phyloP scores from a whole-genome alignment of 192 early-diverging fungal species.

The Coemansia sp. region DNA sequence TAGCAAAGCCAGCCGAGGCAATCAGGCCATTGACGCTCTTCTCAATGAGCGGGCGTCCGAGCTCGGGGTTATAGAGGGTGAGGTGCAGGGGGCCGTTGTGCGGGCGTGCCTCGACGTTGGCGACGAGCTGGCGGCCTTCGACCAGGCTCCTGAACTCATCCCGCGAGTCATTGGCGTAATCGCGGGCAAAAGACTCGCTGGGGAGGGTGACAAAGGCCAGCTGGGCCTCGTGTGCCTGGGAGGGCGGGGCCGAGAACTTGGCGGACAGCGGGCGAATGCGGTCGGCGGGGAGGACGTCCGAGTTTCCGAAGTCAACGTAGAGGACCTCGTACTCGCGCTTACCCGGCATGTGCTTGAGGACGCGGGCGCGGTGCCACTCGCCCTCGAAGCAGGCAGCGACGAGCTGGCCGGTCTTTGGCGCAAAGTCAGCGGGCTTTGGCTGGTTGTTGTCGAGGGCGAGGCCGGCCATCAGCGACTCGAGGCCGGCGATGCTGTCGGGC shows the following conservation, averaged over 20 bases:
- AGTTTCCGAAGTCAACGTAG: constrained; percentile 97
- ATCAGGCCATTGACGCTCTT: constrained; percentile 69
- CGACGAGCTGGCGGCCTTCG: constrained; percentile 65
- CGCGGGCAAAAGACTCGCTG: constrained; percentile 53
- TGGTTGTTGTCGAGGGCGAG: constrained; percentile 65
- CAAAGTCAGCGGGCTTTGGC: constrained; percentile 39
- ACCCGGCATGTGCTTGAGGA: constrained; percentile 63
- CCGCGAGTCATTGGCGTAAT: constrained; percentile 76
- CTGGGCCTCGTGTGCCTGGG: constrained; percentile 80
- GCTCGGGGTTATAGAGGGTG: constrained; percentile 65
- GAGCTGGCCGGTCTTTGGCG: constrained; percentile 69
- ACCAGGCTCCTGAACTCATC: constrained; percentile 70
- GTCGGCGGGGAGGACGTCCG: constrained; percentile 70
- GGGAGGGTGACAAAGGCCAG: constrained; percentile 80
- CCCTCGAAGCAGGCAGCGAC: constrained; percentile 84
- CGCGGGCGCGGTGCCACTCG: constrained; percentile 88
- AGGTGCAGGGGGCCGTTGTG: constrained; percentile 58
- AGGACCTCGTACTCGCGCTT: constrained; percentile 63
- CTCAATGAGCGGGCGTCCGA: constrained; percentile 60
- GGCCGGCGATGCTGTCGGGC: constrained; percentile 55
- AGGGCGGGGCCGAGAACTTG: constrained; percentile 65
- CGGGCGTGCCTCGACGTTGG: constrained; percentile 67
- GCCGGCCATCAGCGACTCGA: constrained; percentile 85
- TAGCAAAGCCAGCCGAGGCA: constrained; percentile 64
- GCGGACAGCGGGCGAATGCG: constrained; percentile 75